Evolutionary conservation across 2,329 filamentous ascomycete species (phyloP).

Genomic region (Fusarium chaquense): DNA sequence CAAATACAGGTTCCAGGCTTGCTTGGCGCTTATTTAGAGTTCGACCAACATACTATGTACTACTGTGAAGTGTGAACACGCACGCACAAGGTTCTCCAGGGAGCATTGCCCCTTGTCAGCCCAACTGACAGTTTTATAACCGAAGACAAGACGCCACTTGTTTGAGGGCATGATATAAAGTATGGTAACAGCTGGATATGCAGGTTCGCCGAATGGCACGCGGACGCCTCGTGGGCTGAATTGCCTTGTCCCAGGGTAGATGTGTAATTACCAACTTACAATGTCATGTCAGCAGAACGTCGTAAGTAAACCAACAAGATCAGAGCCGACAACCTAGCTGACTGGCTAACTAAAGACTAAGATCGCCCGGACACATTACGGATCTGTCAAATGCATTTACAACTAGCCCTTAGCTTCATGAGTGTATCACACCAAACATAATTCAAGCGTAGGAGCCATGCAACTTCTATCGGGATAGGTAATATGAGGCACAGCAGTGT

Average conservation of each 20-base stretch:
- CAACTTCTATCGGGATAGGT: not conserved
- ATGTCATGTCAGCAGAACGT: not conserved
- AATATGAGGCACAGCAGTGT: not conserved
- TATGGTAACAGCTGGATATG: not conserved
- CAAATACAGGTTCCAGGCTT: conserved; percentile 11
- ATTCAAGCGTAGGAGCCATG: conserved; percentile 6
- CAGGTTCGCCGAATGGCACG: conserved; percentile 19
- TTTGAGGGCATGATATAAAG: not conserved
- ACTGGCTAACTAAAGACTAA: not conserved
- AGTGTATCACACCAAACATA: not conserved
- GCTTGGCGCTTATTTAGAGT: conserved; percentile 26
- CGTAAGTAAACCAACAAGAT: not conserved
- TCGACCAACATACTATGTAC: conserved; percentile 1
- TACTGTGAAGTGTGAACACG: not conserved
- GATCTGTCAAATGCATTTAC: not conserved
- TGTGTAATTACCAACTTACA: not conserved
- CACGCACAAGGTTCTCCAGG: conserved; percentile 5
- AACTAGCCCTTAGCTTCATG: conserved; percentile 1
- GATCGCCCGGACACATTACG: not conserved
- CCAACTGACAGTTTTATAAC: conserved; percentile 36
- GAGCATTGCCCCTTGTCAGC: conserved; percentile 11
- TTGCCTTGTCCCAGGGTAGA: not conserved
- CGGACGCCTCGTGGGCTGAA: not conserved
- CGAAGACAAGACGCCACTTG: conserved; percentile 43
- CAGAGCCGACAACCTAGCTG: not conserved